phyloP scores from a whole-genome alignment of 805 yeast species.

The Yamadazyma phyllophila region DNA sequence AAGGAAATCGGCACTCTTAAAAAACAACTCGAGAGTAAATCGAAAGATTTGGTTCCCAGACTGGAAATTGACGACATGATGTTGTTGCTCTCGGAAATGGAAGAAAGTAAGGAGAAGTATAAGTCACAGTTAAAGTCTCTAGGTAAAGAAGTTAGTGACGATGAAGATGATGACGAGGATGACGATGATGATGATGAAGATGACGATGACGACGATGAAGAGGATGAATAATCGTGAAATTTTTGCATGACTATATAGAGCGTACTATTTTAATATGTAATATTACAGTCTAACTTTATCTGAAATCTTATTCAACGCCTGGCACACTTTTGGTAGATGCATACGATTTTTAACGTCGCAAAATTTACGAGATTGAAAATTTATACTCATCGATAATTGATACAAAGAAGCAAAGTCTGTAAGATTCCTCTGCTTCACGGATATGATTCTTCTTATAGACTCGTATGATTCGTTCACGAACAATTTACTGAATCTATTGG shows the following conservation, averaged over 20 bases:
- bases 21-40: not conserved
- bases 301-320: no score
- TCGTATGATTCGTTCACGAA: slow-evolving; percentile 95
- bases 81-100: slow-evolving; percentile 73
- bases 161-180: slow-evolving; percentile 66
- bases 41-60: slow-evolving; percentile 37
- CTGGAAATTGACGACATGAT: slow-evolving; percentile 70
- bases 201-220: slow-evolving; percentile 23
- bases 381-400: slow-evolving; percentile 3
- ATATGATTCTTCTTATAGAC: slow-evolving; percentile 70
- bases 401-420: not conserved
- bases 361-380: slow-evolving; percentile 6
- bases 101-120: slow-evolving; percentile 61
- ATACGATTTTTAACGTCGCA: not conserved
- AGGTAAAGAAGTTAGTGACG: slow-evolving; percentile 66
- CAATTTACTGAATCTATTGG: slow-evolving; percentile 67
- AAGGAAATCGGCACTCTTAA: not conserved
- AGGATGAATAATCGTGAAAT: not conserved
- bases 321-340: no score
- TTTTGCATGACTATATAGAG: not conserved
- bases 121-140: slow-evolving; percentile 48
- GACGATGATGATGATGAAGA: slow-evolving; percentile 55
- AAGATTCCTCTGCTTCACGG: not conserved
- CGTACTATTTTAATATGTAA: not conserved
- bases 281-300: not conserved